Base-by-base conservation (phyloP, 441 rosid genomes). In the Adansonia gregorii region DNA sequence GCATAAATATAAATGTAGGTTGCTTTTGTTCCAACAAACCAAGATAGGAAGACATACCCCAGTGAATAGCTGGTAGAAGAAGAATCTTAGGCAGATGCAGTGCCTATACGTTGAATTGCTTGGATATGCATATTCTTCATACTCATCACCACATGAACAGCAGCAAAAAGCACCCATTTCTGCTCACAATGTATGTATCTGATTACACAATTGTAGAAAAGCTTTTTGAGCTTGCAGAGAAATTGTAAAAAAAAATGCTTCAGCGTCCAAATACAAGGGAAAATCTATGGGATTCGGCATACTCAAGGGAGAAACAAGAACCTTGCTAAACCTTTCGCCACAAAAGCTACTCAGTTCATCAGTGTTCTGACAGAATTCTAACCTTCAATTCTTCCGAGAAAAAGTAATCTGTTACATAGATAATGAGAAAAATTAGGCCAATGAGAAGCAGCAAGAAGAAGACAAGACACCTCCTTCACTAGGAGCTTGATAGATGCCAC, bases 131-230 rank as follows among this genome's bases (percentile, higher is more conserved):
- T 81, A 82, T 75, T 86, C 92, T 41, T 90, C 92, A 39, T 78
- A 54, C 9, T 90, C 92, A 78, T 88, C 90, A 15, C 76, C 71
- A 35, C 89, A 76, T 0, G 85, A 82, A 48, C 94, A 90, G 86
- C 91, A 89, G 84, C 89, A 89, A 63, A 86, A 77, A 31, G 85
- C 86, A 76, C 90, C 87, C 94, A 90, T 75, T 69, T 65, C 19
- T 41, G 52, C 68, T 74, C 43, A 19, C 35, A 74, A 72, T 31
- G 76, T 73, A 65, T 63, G 59, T 70, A 77, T 11, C 69, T 8
- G 17, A 31, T 31, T 39, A 48, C 48, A 27, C 59, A 60, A 61
- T 45, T 59, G 70, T 2, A 43, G 68, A 51, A 76, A 59, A 35
- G 49, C 61, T 52, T 41, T 39, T 35, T 14, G 15, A 11, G 58